These are phyloP conservation scores for Monosporascus sp. DNA, from an alignment of 2,329 filamentous ascomycete genomes.

Conservation along the genomic window DNA sequence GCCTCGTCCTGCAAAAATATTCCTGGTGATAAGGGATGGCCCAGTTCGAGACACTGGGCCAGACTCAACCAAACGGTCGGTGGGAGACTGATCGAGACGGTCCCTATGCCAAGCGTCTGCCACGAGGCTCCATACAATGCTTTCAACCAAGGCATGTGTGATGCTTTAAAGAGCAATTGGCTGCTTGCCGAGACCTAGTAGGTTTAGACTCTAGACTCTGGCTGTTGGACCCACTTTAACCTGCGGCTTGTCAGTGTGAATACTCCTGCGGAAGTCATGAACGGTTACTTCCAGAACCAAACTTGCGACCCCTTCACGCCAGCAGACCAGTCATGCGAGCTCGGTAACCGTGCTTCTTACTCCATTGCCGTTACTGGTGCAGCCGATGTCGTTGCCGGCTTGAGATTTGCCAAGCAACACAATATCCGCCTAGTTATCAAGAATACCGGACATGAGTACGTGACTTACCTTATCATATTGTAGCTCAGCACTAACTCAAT, in stretches of 20 bases:
- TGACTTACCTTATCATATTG: too few relatives aligned
- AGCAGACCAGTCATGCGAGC: slow-evolving; percentile 31
- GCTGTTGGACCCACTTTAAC: too few relatives aligned
- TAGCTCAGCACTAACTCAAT: too few relatives aligned
- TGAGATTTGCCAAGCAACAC: slow-evolving; percentile 9
- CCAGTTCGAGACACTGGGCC: not conserved
- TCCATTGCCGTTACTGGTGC: slow-evolving; percentile 28
- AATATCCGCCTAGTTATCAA: slow-evolving; percentile 13
- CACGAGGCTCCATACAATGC: not conserved
- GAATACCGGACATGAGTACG: slow-evolving; percentile 14
- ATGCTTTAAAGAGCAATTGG: too few relatives aligned
- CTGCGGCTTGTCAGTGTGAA: too few relatives aligned
- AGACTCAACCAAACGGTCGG: slow-evolving; percentile 4
- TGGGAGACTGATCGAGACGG: slow-evolving; percentile 4
- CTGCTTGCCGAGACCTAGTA: not conserved
- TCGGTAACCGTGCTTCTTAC: slow-evolving; percentile 40
- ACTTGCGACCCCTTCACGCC: slow-evolving; percentile 34
- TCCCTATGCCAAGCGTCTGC: slow-evolving; percentile 4
- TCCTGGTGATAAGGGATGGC: slow-evolving; percentile 4
- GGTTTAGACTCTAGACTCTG: too few relatives aligned
- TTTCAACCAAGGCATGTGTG: slow-evolving; percentile 1
- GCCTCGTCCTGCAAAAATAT: not conserved
- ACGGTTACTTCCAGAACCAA: slow-evolving; percentile 27
- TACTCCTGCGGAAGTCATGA: slow-evolving; percentile 4
- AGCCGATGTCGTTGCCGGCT: slow-evolving; percentile 21